Percentiles rank a stretch among this genome's conserved stretches.
Evolutionary conservation across 2,329 filamentous ascomycete genomes (phyloP).

Genomic region (Aspergillus vadensis): DNA sequence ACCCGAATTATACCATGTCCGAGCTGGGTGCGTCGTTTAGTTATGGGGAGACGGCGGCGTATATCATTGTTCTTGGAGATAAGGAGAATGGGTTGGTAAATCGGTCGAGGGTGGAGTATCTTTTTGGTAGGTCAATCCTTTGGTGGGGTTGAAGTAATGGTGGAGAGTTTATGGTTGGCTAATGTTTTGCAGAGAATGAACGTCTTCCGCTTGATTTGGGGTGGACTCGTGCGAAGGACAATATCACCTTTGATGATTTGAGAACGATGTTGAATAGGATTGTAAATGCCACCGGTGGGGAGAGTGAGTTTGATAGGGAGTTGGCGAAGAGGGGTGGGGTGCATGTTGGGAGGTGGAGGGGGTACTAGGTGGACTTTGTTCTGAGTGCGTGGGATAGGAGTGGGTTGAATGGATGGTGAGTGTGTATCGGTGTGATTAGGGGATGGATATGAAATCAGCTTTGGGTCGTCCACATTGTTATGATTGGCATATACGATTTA

Average conservation of each 20-base stretch:
- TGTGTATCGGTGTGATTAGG: too few species aligned
- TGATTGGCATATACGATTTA: not conserved
- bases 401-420: not conserved
- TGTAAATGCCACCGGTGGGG: not conserved
- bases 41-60: slow-evolving; percentile 54
- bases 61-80: slow-evolving; percentile 55
- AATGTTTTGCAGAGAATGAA: not conserved
- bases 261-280: not conserved
- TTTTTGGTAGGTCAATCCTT: slow-evolving; percentile 18
- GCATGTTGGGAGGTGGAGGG: not conserved
- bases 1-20: slow-evolving; percentile 54
- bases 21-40: slow-evolving; percentile 48
- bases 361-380: not conserved
- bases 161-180: not conserved
- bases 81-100: slow-evolving; percentile 43
- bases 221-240: not conserved
- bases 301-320: not conserved
- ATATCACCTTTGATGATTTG: not conserved
- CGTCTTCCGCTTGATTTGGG: not conserved
- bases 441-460: too few species aligned
- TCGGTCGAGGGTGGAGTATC: slow-evolving; percentile 27
- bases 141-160: too few species aligned
- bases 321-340: not conserved
- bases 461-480: not conserved
- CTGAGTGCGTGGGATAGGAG: not conserved